These are phyloP conservation scores for Priceomyces carsonii DNA, from an alignment of 805 yeast genomes.

Conservation along the genomic window DNA sequence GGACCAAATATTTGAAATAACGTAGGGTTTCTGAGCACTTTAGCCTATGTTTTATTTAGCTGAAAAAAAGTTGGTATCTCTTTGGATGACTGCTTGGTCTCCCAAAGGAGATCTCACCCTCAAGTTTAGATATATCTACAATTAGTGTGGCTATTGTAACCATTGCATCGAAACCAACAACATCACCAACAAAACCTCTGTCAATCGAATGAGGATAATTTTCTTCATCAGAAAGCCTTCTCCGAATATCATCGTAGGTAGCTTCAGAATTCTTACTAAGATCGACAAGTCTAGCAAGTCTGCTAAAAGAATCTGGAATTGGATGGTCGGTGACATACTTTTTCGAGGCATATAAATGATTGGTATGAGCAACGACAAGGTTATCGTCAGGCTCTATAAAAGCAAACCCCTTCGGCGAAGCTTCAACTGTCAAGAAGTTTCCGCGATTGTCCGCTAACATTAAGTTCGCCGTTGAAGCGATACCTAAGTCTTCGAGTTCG, in stretches of 20 bases:
- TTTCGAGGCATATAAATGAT: not conserved
- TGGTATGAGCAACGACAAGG: constrained; percentile 1
- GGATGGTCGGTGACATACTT: constrained; percentile 1
- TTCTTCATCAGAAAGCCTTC: constrained; percentile 1
- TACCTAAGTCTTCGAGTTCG: not conserved
- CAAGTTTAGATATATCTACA: not conserved
- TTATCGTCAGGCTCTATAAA: not conserved
- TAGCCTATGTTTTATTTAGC: no score
- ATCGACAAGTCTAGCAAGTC: constrained; percentile 2
- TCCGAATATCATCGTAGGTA: not conserved
- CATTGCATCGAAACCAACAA: not conserved
- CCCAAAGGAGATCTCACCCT: constrained; percentile 2
- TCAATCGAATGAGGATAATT: constrained; percentile 1
- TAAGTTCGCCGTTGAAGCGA: constrained; percentile 1
- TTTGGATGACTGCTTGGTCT: constrained; percentile 1
- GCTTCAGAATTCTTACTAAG: constrained; percentile 1
- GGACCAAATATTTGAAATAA: no score
- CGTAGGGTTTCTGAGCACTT: no score
- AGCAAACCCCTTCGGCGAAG: constrained; percentile 2
- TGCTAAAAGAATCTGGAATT: not conserved
- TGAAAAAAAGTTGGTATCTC: not conserved
- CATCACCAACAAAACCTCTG: constrained; percentile 1
- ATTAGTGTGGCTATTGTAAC: constrained; percentile 1
- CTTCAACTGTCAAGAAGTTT: not conserved
- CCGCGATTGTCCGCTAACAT: constrained; percentile 2